Conservation (phyloP, 2,329 filamentous ascomycete species). For the Pyrenochaeta sp. region DNA sequence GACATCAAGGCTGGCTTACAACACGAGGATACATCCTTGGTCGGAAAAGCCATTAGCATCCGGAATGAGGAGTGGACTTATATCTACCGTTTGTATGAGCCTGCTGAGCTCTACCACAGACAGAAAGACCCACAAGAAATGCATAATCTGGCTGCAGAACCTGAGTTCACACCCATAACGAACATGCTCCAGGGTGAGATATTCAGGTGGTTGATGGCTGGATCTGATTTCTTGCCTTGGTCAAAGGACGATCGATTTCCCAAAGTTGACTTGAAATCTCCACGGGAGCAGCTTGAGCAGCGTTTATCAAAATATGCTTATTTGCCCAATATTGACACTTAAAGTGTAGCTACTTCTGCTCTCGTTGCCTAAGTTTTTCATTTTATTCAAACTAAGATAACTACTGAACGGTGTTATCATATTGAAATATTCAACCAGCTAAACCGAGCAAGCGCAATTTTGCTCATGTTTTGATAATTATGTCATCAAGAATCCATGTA, state of each 20-base stretch:
- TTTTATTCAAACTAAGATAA: too few species aligned
- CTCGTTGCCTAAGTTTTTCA: too few species aligned
- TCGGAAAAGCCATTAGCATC: conserved; percentile 55
- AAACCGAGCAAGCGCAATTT: too few species aligned
- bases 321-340: not conserved
- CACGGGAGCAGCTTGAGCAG: conserved; percentile 5
- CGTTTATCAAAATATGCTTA: not conserved
- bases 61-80: conserved; percentile 53
- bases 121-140: conserved; percentile 52
- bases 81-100: conserved; percentile 58
- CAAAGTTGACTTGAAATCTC: conserved; percentile 3
- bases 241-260: conserved; percentile 6
- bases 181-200: conserved; percentile 1
- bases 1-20: conserved; percentile 58
- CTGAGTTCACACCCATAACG: not conserved
- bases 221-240: conserved; percentile 5
- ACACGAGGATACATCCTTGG: conserved; percentile 55
- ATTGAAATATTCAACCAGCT: too few species aligned
- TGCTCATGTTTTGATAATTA: not conserved
- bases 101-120: conserved; percentile 54
- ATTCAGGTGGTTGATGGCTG: conserved; percentile 7
- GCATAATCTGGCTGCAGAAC: conserved; percentile 49
- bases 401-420: too few species aligned
- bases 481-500: not conserved
- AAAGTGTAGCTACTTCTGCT: not conserved